Evolutionary conservation across 2,329 filamentous ascomycete genomes (phyloP).

Genomic region (Proliferodiscus dingleyae): DNA sequence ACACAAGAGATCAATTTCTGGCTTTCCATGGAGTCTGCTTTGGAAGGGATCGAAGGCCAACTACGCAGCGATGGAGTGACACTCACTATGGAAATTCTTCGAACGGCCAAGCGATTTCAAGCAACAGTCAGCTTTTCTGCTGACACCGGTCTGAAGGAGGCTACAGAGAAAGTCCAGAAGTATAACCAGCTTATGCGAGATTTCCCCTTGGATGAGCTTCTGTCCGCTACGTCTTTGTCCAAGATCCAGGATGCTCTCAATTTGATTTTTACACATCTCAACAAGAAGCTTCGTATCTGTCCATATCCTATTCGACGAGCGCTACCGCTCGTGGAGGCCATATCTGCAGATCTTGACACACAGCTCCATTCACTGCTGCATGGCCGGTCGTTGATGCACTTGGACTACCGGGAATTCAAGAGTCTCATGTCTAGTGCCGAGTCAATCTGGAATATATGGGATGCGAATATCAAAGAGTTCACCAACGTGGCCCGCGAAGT

Average conservation of each 20-base stretch:
- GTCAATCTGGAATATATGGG: constrained; percentile 86
- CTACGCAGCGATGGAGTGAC: constrained; percentile 82
- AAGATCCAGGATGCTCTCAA: constrained; percentile 87
- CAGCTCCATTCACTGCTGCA: constrained; percentile 81
- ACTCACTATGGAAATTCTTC: constrained; percentile 89
- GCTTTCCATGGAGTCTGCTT: constrained; percentile 90
- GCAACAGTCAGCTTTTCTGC: constrained; percentile 95
- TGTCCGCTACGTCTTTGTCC: constrained; percentile 82
- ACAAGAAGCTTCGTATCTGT: constrained; percentile 95
- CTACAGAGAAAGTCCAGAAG: constrained; percentile 92
- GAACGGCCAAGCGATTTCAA: constrained; percentile 96
- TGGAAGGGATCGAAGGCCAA: constrained; percentile 88
- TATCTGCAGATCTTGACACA: constrained; percentile 86
- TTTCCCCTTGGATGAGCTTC: constrained; percentile 89
- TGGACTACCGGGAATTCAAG: constrained; percentile 88
- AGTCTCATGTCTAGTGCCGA: constrained; percentile 78
- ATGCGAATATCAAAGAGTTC: constrained; percentile 95
- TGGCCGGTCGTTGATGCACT: constrained; percentile 82
- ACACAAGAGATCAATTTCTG: constrained; percentile 99
- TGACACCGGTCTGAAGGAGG: constrained; percentile 93
- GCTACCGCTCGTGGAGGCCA: constrained; percentile 90
- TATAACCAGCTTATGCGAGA: constrained; percentile 99
- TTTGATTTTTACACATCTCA: constrained; percentile 89
- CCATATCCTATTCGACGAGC: constrained; percentile 92
- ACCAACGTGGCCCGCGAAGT: constrained; percentile 96